These are phyloP conservation scores for Umbelopsis sp. DNA, from an alignment of 371 early-diverging fungal species.

Conservation along the genomic window DNA sequence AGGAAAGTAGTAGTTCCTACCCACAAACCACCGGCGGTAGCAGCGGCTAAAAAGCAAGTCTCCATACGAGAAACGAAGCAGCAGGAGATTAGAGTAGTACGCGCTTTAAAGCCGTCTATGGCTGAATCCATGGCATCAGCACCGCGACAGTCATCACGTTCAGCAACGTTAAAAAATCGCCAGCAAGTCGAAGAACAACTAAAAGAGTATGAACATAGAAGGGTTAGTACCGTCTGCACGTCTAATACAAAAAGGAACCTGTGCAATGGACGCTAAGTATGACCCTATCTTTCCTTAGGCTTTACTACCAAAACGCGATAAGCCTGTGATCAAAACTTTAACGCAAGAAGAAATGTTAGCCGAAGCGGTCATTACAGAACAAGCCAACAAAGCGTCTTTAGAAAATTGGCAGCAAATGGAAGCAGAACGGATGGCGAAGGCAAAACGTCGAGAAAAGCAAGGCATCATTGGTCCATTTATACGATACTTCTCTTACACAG, in stretches of 20 bases:
- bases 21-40: slow-evolving; percentile 29
- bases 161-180: slow-evolving; percentile 58
- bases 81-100: slow-evolving; percentile 18
- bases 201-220: slow-evolving; percentile 49
- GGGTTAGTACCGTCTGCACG: slow-evolving; percentile 26
- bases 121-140: slow-evolving; percentile 31
- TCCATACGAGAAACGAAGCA: background rate
- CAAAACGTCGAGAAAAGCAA: slow-evolving; percentile 50
- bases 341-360: slow-evolving; percentile 65
- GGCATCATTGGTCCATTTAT: slow-evolving; percentile 49
- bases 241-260: too few species aligned
- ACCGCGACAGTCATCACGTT: slow-evolving; percentile 59
- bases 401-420: slow-evolving; percentile 64
- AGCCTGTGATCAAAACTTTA: slow-evolving; percentile 42
- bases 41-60: slow-evolving; percentile 26
- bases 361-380: slow-evolving; percentile 64
- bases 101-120: slow-evolving; percentile 16
- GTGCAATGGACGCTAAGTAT: background rate
- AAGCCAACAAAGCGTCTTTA: slow-evolving; percentile 54
- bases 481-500: slow-evolving; percentile 57
- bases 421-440: slow-evolving; percentile 52
- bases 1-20: slow-evolving; percentile 7
- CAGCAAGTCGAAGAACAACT: slow-evolving; percentile 57
- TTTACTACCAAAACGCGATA: slow-evolving; percentile 50
- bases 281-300: slow-evolving; percentile 21